phyloP scores from a whole-genome alignment of 805 yeast genomes.

The Kazachstania kunashirensis region DNA sequence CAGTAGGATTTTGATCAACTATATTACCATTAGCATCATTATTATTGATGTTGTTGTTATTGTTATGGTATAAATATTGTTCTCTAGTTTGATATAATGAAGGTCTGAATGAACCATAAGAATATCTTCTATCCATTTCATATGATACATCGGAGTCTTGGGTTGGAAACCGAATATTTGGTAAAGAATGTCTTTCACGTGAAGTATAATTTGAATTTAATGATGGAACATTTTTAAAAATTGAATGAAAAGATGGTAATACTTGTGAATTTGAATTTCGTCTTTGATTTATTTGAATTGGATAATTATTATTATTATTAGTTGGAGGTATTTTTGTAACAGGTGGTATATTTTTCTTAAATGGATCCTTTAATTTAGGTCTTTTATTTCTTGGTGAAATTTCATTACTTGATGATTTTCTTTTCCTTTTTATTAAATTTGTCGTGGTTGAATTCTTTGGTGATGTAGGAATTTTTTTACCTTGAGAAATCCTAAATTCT shows the following conservation, averaged over 20 bases:
- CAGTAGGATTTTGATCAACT: too few relatives aligned
- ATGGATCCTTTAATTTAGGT: slow-evolving; percentile 1
- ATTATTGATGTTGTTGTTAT: too few relatives aligned
- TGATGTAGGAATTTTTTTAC: not conserved
- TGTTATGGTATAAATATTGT: too few relatives aligned
- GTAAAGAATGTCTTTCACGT: not conserved
- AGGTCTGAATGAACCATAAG: too few relatives aligned
- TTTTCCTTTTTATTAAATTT: not conserved
- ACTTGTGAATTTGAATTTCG: not conserved
- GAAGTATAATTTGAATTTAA: not conserved
- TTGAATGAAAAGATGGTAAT: slow-evolving; percentile 5
- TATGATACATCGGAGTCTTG: not conserved
- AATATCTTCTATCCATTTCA: too few relatives aligned
- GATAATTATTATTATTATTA: not conserved
- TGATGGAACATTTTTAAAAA: not conserved
- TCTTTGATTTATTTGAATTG: slow-evolving; percentile 1
- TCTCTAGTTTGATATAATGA: too few relatives aligned
- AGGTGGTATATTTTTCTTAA: too few relatives aligned
- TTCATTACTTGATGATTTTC: not conserved
- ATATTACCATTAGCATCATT: not conserved
- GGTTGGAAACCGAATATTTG: not conserved
- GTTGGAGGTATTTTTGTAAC: not conserved
- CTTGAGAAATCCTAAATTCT: not conserved
- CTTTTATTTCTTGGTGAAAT: slow-evolving; percentile 1
- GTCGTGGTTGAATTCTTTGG: slow-evolving; percentile 1